Percentiles rank a stretch among this genome's conserved stretches.
Evolutionary conservation across 352 stramenopile species (phyloP).

Genomic region (Globisporangium canariense): DNA sequence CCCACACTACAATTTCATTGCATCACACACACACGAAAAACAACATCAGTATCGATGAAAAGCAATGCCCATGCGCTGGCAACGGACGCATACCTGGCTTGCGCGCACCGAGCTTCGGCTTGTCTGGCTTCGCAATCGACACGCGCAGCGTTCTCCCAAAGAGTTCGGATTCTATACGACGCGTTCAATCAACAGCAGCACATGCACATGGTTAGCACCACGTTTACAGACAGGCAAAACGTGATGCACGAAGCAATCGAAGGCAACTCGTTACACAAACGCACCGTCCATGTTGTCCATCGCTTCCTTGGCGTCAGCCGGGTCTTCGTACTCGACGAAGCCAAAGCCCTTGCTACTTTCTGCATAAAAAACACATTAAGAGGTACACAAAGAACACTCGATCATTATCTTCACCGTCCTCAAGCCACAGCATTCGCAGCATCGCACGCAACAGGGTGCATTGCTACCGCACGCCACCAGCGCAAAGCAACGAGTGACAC

Average conservation of each 20-base stretch:
- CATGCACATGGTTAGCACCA: background rate
- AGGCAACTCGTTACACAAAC: background rate
- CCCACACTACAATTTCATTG: conserved; percentile 46
- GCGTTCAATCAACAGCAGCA: conserved; percentile 11
- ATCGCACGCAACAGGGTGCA: background rate
- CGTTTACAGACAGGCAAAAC: background rate
- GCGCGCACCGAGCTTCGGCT: conserved; percentile 64
- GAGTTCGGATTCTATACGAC: conserved; percentile 80
- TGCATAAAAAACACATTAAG: conserved; percentile 20
- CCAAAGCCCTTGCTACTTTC: conserved; percentile 89
- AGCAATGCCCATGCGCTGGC: background rate
- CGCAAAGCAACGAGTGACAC: background rate
- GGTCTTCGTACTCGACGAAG: conserved; percentile 93
- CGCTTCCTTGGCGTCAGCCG: conserved; percentile 83
- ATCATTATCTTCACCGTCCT: background rate
- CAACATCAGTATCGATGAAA: background rate
- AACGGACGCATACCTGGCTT: conserved; percentile 54
- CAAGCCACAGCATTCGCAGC: background rate
- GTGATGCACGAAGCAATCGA: background rate
- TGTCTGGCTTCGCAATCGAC: conserved; percentile 87
- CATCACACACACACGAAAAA: background rate
- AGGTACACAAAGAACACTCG: background rate
- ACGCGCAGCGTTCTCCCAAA: conserved; percentile 90
- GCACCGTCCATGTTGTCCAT: conserved; percentile 97
- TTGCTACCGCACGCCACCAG: background rate